Conservation (phyloP, 1,139 yeast genomes). For the Taphrina deformans region DNA sequence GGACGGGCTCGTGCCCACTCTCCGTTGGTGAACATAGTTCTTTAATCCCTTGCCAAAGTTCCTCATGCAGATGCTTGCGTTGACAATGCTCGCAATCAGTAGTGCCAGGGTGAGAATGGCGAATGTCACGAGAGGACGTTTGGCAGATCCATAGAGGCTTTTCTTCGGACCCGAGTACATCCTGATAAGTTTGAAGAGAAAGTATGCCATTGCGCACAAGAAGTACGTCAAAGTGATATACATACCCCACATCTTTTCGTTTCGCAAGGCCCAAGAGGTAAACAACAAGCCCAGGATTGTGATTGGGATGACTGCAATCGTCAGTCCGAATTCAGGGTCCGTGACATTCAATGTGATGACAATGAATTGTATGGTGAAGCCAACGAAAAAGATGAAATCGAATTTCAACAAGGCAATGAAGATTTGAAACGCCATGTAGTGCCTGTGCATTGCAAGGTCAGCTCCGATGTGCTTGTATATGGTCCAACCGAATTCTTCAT, state of each 20-base stretch:
- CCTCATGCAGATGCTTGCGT: slow-evolving; percentile 47
- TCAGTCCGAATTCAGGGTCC: slow-evolving; percentile 55
- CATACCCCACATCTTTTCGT: slow-evolving; percentile 48
- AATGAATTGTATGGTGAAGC: slow-evolving; percentile 57
- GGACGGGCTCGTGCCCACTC: slow-evolving; percentile 1
- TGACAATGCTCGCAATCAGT: slow-evolving; percentile 48
- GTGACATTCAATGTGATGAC: slow-evolving; percentile 53
- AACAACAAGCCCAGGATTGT: slow-evolving; percentile 50
- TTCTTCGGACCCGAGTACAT: slow-evolving; percentile 54
- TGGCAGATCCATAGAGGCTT: slow-evolving; percentile 51
- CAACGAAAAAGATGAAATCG: slow-evolving; percentile 46
- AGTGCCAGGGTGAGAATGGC: slow-evolving; percentile 52
- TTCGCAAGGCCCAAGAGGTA: slow-evolving; percentile 50
- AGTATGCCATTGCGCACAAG: slow-evolving; percentile 53
- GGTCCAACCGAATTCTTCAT: slow-evolving; percentile 54
- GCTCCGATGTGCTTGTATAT: slow-evolving; percentile 57
- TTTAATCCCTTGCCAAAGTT: slow-evolving; percentile 52
- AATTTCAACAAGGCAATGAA: slow-evolving; percentile 39
- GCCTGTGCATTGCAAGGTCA: slow-evolving; percentile 49
- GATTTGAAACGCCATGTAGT: slow-evolving; percentile 51
- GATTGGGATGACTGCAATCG: slow-evolving; percentile 54
- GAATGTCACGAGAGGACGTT: slow-evolving; percentile 54
- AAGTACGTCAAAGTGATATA: slow-evolving; percentile 46
- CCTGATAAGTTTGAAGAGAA: slow-evolving; percentile 54
- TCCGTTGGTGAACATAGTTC: slow-evolving; percentile 35